Evolutionary conservation across 208 protist genomes (phyloP), one percentile per base, ranked within the genome.

Genomic region (Dictyostelium gargantuum): DNA sequence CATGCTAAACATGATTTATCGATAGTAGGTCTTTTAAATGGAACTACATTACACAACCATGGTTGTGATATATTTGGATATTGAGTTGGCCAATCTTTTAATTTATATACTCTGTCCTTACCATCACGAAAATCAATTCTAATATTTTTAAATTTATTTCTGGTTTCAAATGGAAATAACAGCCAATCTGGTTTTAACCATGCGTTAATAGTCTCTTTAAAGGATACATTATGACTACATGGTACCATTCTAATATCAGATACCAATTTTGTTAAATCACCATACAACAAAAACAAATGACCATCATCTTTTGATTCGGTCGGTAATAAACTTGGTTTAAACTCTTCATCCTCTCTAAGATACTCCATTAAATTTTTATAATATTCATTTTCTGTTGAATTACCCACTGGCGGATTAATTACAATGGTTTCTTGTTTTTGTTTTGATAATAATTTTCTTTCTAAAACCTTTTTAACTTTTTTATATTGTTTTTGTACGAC

Each of bases 211-310:
- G 40, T 75, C 4, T 82, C 35, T 21, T 4, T 38, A 15, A 54
- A 50, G 1, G 35, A 29, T 48, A 48, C 21, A 48, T 84, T 70
- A 73, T 46, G 11, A 13, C 54, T 32, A 56, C 52, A 77, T 58
- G 94, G 94, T 19, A 94, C 54, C 84, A 96, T 91, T 91, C 66
- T 85, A 21, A 93, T 79, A 73, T 96, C 94, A 61, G 42, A 79
- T 44, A 91, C 42, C 15, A 96, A 74, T n/a, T 48, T 52, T 15
- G 42, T 68, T n/a, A 96, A 42, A 79, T 96, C 91, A 19, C 91
- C 93, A 29, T 93, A 94, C 9, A 95, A 48, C 21, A 96, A 50
- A 61, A 96, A 96, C 29, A 96, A 82, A 75, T 96, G 94, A 21
- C 82, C 84, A 92, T 81, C 58, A 17, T 84, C 40, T n/a, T 11